Evolutionary conservation across 331 rosid species (phyloP).

Genomic region (Arachis monticola): DNA sequence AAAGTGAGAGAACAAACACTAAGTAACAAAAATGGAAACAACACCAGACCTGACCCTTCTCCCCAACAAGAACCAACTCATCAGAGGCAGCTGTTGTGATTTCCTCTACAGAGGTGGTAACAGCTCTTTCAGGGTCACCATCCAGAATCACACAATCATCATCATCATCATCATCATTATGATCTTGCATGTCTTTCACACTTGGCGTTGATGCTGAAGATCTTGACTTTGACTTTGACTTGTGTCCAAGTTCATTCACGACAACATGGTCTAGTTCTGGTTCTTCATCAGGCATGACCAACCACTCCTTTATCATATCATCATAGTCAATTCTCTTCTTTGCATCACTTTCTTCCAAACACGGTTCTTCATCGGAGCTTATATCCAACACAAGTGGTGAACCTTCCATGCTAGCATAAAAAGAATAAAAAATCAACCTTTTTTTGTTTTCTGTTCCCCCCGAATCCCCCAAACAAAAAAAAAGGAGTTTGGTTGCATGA

Average conservation of each 20-base stretch:
- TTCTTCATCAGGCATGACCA: conserved; percentile 41
- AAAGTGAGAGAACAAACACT: not conserved
- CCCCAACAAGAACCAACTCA: conserved; percentile 69
- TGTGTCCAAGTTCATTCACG: conserved; percentile 40
- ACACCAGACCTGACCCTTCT: conserved; percentile 75
- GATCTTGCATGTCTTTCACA: conserved; percentile 35
- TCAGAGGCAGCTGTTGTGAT: conserved; percentile 47
- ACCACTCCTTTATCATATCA: conserved; percentile 52
- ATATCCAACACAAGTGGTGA: conserved; percentile 43
- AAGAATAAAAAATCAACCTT: not conserved
- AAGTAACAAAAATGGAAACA: not conserved
- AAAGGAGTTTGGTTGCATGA: not conserved
- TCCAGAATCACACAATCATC: conserved; percentile 77
- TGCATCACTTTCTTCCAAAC: conserved; percentile 26
- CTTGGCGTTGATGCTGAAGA: conserved; percentile 14
- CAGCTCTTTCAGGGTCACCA: conserved; percentile 62
- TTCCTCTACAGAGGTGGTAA: conserved; percentile 20
- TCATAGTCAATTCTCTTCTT: conserved; percentile 6
- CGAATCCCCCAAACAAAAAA: not conserved
- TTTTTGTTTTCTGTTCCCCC: too few relatives aligned
- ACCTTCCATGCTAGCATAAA: conserved; percentile 25
- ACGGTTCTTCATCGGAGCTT: conserved; percentile 55
- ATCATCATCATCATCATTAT: conserved; percentile 34
- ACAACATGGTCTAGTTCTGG: conserved; percentile 45
- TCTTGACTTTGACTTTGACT: conserved; percentile 34